Conservation (phyloP, 2,329 filamentous ascomycete genomes). For the Fusarium lyarnte region DNA sequence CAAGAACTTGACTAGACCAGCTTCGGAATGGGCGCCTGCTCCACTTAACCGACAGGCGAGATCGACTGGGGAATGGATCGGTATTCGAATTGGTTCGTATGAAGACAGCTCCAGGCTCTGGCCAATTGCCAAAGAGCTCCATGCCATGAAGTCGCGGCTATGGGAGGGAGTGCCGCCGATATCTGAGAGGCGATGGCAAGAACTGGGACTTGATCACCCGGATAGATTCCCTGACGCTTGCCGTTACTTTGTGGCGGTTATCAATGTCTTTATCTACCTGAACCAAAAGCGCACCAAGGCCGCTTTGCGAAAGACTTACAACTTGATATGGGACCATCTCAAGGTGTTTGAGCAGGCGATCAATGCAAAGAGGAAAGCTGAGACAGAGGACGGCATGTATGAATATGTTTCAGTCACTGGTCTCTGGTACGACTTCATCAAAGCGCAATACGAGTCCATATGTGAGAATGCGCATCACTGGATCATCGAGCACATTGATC, state of each 20-base stretch:
- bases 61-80: constrained; percentile 15
- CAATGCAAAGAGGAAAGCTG: constrained; percentile 28
- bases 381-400: not conserved
- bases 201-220: constrained; percentile 32
- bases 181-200: constrained; percentile 42
- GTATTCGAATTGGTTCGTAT: constrained; percentile 30
- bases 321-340: constrained; percentile 41
- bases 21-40: constrained; percentile 39
- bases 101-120: constrained; percentile 32
- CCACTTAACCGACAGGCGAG: constrained; percentile 14
- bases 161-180: constrained; percentile 45
- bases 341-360: constrained; percentile 39
- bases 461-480: constrained; percentile 37
- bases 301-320: constrained; percentile 40
- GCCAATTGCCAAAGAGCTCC: constrained; percentile 41
- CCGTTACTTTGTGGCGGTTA: constrained; percentile 29
- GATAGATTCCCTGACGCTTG: constrained; percentile 41
- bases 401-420: constrained; percentile 27
- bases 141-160: constrained; percentile 44
- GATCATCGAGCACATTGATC: constrained; percentile 39
- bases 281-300: constrained; percentile 33
- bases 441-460: constrained; percentile 34
- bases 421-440: constrained; percentile 43
- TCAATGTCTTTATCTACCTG: constrained; percentile 43
- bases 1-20: constrained; percentile 14